Evolutionary conservation across 2,329 filamentous ascomycete genomes (phyloP).

Genomic region (Juglanconis juglandina): DNA sequence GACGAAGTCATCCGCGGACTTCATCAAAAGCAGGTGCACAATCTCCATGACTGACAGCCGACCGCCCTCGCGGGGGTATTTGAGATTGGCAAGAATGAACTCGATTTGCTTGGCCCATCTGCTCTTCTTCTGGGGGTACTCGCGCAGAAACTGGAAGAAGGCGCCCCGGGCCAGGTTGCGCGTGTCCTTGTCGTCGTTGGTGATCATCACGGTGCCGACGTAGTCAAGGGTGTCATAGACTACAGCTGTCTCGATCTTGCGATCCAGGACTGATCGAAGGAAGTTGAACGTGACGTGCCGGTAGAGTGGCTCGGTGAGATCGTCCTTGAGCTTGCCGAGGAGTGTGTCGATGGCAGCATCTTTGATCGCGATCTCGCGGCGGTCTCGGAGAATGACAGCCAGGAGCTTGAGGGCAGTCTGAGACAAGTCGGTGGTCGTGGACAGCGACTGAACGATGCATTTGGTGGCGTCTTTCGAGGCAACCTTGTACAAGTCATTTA

Average conservation of each 20-base stretch:
- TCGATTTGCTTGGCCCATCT: slow-evolving; percentile 84
- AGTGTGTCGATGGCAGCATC: slow-evolving; percentile 80
- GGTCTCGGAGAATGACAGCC: slow-evolving; percentile 78
- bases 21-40: slow-evolving; percentile 78
- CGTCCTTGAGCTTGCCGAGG: slow-evolving; percentile 76
- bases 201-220: slow-evolving; percentile 89
- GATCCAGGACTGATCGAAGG: slow-evolving; percentile 78
- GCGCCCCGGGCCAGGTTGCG: slow-evolving; percentile 83
- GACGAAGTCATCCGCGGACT: slow-evolving; percentile 76
- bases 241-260: slow-evolving; percentile 78
- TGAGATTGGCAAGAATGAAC: slow-evolving; percentile 86
- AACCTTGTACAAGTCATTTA: slow-evolving; percentile 63
- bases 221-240: slow-evolving; percentile 92
- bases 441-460: slow-evolving; percentile 71
- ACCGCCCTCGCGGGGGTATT: slow-evolving; percentile 85
- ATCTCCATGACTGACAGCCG: slow-evolving; percentile 91
- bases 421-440: slow-evolving; percentile 76
- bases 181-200: slow-evolving; percentile 85
- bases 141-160: slow-evolving; percentile 90
- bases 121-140: slow-evolving; percentile 89
- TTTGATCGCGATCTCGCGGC: slow-evolving; percentile 70
- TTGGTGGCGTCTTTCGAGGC: slow-evolving; percentile 84
- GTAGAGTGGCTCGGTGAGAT: slow-evolving; percentile 87
- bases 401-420: slow-evolving; percentile 88
- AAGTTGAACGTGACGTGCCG: slow-evolving; percentile 96